Percentiles rank a stretch among this genome's conserved stretches.
Conservation (phyloP, 2,329 filamentous ascomycete species). For the Atkinsonella hypoxylon region DNA sequence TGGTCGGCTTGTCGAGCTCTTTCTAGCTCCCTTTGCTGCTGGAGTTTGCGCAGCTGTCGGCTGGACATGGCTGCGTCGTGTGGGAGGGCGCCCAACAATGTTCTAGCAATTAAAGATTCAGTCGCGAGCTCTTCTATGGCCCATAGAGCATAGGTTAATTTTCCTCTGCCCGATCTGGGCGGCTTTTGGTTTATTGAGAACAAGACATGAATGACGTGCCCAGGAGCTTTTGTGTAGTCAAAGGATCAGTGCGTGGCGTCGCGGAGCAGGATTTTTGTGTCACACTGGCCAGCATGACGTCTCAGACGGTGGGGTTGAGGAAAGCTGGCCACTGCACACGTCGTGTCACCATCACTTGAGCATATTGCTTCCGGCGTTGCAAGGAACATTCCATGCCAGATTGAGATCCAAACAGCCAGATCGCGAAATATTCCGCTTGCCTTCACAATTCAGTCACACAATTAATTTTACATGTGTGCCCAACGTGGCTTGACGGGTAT, state of each 20-base stretch:
- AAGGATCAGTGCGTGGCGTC: background rate
- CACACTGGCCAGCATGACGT: slow-evolving; percentile 3
- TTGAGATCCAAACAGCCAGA: background rate
- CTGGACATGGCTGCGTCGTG: slow-evolving; percentile 31
- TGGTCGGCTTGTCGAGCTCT: slow-evolving; percentile 9
- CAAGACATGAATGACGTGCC: background rate
- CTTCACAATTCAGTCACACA: no score
- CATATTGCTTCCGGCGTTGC: background rate
- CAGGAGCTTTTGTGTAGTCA: background rate
- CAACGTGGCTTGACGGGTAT: background rate
- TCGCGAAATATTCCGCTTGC: no score
- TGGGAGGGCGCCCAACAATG: no score
- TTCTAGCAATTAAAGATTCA: no score
- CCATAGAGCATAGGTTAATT: background rate
- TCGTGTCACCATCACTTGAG: no score
- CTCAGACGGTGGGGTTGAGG: slow-evolving; percentile 2
- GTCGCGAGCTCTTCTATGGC: background rate
- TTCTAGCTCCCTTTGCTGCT: slow-evolving; percentile 36
- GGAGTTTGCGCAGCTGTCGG: slow-evolving; percentile 39
- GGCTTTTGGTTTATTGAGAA: no score
- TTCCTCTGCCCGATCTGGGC: background rate
- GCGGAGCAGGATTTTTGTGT: slow-evolving; percentile 2
- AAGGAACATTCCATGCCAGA: background rate
- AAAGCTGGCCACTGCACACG: no score
- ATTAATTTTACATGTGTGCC: no score